A percentile compares a stretch with the other conserved stretches of the same genome.
These are phyloP conservation scores for Cercophora samala DNA, from an alignment of 495 filamentous ascomycete genomes.

Conservation along the genomic window DNA sequence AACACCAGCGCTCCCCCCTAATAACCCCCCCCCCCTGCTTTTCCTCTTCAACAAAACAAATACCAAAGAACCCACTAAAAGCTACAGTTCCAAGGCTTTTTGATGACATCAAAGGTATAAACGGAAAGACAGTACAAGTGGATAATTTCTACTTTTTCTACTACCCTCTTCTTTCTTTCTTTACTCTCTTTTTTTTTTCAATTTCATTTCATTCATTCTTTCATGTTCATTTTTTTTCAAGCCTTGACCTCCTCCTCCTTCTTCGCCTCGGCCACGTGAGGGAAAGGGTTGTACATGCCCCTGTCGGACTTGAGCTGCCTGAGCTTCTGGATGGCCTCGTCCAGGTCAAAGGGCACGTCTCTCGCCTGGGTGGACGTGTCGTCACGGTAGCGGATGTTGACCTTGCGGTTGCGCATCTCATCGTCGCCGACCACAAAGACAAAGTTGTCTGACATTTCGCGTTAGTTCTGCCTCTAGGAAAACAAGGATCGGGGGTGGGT, in stretches of 20 bases:
- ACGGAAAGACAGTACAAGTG: too few relatives aligned
- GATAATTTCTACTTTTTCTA: not conserved
- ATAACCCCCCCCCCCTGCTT: not conserved
- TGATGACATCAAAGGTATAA: too few relatives aligned
- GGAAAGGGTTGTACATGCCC: slow-evolving; percentile 39
- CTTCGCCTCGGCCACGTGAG: slow-evolving; percentile 13
- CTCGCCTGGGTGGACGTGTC: slow-evolving; percentile 75
- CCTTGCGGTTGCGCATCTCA: slow-evolving; percentile 69
- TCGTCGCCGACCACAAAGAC: slow-evolving; percentile 70
- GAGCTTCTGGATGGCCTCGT: slow-evolving; percentile 75
- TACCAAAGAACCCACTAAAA: not conserved
- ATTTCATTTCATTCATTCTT: not conserved
- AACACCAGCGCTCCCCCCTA: not conserved
- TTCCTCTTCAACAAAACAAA: too few relatives aligned
- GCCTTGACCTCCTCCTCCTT: slow-evolving; percentile 10
- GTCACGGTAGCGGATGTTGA: slow-evolving; percentile 90
- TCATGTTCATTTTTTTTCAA: slow-evolving; percentile 6
- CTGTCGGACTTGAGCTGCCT: slow-evolving; percentile 57
- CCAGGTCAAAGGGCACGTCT: slow-evolving; percentile 63
- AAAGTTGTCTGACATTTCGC: slow-evolving; percentile 36
- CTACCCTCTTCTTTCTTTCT: not conserved
- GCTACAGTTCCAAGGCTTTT: not conserved
- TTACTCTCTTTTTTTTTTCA: not conserved
- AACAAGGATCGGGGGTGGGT: slow-evolving; percentile 21
- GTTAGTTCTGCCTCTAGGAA: slow-evolving; percentile 11